Evolutionary conservation across 176 grass and related monocot genomes (phyloP).

Genomic region (Raddia guianensis): DNA sequence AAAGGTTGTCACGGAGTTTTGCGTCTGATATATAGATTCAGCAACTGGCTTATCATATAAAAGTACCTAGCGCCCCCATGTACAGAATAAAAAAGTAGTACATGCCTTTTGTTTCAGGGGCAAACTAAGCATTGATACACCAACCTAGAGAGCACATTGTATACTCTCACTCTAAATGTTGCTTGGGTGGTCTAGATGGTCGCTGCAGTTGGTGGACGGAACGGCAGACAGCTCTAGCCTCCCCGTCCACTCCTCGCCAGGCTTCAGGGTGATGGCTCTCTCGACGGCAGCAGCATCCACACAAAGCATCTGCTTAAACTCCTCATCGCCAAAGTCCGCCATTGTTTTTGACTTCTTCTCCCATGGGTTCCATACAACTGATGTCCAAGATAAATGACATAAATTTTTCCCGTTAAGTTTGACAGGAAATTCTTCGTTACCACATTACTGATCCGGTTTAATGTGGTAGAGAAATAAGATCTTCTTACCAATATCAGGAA

Average conservation of each 20-base stretch:
- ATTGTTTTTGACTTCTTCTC: conserved; percentile 81
- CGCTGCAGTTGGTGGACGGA: conserved; percentile 73
- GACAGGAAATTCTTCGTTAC: not conserved
- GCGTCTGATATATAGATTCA: not conserved
- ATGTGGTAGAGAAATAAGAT: not conserved
- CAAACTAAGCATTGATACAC: not conserved
- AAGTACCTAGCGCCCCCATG: conserved; percentile 10
- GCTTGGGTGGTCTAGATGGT: conserved; percentile 67
- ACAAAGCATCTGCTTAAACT: conserved; percentile 90
- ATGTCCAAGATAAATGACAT: not conserved
- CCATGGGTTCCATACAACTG: conserved; percentile 98
- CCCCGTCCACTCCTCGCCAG: conserved; percentile 92
- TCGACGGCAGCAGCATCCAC: conserved; percentile 75
- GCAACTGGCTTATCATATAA: conserved; percentile 6
- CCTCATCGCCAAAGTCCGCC: conserved; percentile 73
- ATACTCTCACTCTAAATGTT: conserved; percentile 7
- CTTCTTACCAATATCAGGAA: conserved; percentile 80
- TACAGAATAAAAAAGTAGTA: not conserved
- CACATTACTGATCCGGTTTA: not conserved
- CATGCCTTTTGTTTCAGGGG: not conserved
- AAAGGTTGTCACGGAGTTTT: not conserved
- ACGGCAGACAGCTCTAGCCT: conserved; percentile 76
- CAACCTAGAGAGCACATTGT: not conserved
- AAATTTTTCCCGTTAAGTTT: too few relatives aligned
- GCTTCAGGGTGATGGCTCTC: conserved; percentile 67